phyloP scores from a whole-genome alignment of 1,284 basidiomycete genomes.

The Cutaneotrichosporon sp. region DNA sequence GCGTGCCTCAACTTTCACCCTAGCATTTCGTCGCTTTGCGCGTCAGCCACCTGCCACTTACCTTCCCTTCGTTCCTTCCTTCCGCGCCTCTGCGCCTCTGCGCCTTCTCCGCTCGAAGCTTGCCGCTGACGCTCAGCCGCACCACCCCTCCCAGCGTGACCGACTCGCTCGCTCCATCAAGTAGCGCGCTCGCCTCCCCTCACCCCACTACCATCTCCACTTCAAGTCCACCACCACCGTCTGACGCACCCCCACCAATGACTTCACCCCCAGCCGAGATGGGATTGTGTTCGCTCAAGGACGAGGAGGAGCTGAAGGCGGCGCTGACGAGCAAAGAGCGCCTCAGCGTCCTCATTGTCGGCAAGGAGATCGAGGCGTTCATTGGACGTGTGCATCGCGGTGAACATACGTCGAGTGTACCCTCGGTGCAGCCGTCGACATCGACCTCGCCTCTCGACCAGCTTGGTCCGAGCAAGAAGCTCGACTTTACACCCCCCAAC shows the following conservation, averaged over 20 bases:
- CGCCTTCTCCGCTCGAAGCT: background rate
- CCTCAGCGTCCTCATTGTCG: slow-evolving; percentile 44
- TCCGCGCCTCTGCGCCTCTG: background rate
- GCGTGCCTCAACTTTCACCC: background rate
- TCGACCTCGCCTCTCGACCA: slow-evolving; percentile 22
- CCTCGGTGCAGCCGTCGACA: slow-evolving; percentile 9
- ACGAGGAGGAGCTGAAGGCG: slow-evolving; percentile 44
- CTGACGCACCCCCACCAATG: slow-evolving; percentile 1
- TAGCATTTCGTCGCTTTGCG: background rate
- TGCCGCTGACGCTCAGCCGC: slow-evolving; percentile 22
- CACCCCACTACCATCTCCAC: slow-evolving; percentile 21
- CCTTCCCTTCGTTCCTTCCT: background rate
- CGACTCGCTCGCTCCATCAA: slow-evolving; percentile 18
- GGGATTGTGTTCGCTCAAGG: slow-evolving; percentile 36
- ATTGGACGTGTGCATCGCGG: slow-evolving; percentile 28
- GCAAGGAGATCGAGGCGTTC: slow-evolving; percentile 48
- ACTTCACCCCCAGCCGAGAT: slow-evolving; percentile 33
- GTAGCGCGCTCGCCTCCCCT: slow-evolving; percentile 19
- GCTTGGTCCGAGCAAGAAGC: slow-evolving; percentile 27
- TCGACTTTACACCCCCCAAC: slow-evolving; percentile 32
- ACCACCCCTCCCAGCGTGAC: slow-evolving; percentile 22
- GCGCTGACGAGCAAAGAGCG: slow-evolving; percentile 43
- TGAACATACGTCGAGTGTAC: slow-evolving; percentile 20
- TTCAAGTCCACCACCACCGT: slow-evolving; percentile 14
- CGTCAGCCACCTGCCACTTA: background rate